Evolutionary conservation across 495 filamentous ascomycete genomes (phyloP).

Genomic region (Hyaloscypha bicolor): DNA sequence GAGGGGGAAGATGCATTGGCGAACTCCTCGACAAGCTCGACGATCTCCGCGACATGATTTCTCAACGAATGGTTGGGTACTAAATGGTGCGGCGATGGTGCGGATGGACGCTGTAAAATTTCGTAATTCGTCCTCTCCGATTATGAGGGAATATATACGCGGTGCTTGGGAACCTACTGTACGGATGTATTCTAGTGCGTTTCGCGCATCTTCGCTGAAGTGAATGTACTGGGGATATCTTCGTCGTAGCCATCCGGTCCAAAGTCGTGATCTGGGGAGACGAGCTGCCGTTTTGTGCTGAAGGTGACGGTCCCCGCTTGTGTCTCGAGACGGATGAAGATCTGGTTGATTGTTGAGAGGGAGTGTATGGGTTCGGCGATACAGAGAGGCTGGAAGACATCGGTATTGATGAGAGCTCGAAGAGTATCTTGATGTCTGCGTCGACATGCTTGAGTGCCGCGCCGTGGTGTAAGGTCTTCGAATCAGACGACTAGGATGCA

Average conservation of each 20-base stretch:
- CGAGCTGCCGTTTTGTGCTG: neutral
- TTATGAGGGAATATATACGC: neutral
- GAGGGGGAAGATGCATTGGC: too few relatives aligned
- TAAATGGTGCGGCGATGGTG: too few relatives aligned
- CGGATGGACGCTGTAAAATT: too few relatives aligned
- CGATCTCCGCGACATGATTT: too few relatives aligned
- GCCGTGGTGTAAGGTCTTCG: constrained; percentile 39
- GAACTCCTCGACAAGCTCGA: too few relatives aligned
- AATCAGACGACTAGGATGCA: constrained; percentile 24
- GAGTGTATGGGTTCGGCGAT: neutral
- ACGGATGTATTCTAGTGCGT: constrained; percentile 4
- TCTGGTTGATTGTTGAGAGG: constrained; percentile 2
- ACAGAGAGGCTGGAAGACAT: neutral
- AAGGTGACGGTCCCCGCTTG: neutral
- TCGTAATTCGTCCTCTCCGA: neutral
- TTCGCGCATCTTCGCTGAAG: neutral
- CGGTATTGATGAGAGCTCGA: neutral
- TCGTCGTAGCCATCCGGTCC: neutral
- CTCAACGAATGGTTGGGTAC: too few relatives aligned
- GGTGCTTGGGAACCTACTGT: neutral
- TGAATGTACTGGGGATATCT: neutral
- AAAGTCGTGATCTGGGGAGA: neutral
- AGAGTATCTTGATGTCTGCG: constrained; percentile 41
- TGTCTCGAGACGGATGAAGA: constrained; percentile 1
- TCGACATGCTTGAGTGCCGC: constrained; percentile 47